These are phyloP conservation scores for Phyllosticta capitalensis DNA, from an alignment of 2,329 filamentous ascomycete species.

Conservation along the genomic window DNA sequence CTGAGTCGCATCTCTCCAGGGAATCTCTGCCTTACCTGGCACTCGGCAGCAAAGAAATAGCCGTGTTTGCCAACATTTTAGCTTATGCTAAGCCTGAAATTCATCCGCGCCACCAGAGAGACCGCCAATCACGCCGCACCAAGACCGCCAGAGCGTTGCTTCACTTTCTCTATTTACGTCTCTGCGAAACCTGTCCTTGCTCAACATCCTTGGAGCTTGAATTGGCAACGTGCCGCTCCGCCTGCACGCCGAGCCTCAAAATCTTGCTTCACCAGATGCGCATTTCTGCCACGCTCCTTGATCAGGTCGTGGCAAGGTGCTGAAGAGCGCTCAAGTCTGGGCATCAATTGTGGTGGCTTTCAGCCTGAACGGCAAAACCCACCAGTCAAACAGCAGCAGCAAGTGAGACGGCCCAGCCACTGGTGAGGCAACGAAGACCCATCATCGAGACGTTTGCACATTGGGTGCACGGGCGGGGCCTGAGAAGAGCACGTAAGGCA, in stretches of 20 bases:
- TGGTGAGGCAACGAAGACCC: neutral
- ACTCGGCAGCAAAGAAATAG: neutral
- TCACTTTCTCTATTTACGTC: neutral
- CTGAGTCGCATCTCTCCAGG: neutral
- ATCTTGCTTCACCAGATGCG: neutral
- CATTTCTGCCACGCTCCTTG: neutral
- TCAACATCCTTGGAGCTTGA: neutral
- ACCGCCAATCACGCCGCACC: neutral
- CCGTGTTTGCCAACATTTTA: neutral
- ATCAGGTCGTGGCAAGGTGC: neutral
- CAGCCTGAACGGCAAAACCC: neutral
- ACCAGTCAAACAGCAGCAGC: neutral
- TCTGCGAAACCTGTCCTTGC: neutral
- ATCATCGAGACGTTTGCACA: neutral
- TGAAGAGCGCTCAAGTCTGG: neutral
- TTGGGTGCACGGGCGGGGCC: neutral
- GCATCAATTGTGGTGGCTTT: neutral
- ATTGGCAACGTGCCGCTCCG: neutral
- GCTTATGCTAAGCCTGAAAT: neutral
- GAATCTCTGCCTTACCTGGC: neutral
- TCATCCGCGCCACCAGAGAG: neutral
- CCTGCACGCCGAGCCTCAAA: neutral
- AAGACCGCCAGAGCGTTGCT: neutral
- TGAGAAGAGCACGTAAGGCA: neutral
- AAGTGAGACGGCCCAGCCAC: neutral